Evolutionary conservation across 495 filamentous ascomycete species (phyloP).

Genomic region (Aspergillus sparsus): DNA sequence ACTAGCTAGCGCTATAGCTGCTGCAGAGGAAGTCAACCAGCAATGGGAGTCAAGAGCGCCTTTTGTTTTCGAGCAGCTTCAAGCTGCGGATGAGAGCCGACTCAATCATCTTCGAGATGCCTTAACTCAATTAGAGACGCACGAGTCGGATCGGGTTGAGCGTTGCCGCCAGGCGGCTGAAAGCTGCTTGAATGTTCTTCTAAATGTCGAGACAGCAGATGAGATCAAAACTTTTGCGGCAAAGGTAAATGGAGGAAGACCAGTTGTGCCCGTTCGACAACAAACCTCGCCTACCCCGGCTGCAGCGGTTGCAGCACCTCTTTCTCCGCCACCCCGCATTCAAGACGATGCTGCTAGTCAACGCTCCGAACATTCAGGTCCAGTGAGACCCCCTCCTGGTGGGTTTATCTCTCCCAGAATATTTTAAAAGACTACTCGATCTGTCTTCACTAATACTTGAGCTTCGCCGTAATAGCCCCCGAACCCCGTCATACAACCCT

Average conservation of each 20-base stretch:
- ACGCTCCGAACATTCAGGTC: constrained; percentile 52
- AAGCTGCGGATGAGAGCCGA: constrained; percentile 85
- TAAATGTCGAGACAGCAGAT: constrained; percentile 83
- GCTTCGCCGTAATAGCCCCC: constrained; percentile 23
- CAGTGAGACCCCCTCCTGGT: constrained; percentile 51
- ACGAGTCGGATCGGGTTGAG: constrained; percentile 87
- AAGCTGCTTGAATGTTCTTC: constrained; percentile 75
- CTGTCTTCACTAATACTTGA: too few relatives aligned
- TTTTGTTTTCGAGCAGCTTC: constrained; percentile 92
- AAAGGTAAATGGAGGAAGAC: constrained; percentile 43
- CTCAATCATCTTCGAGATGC: constrained; percentile 91
- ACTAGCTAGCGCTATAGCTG: constrained; percentile 71
- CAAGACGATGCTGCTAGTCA: constrained; percentile 63
- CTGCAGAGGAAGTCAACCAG: constrained; percentile 72
- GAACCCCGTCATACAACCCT: constrained; percentile 48
- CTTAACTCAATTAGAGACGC: constrained; percentile 88
- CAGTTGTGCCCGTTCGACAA: constrained; percentile 23
- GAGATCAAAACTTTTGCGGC: constrained; percentile 87
- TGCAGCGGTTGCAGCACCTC: constrained; percentile 31
- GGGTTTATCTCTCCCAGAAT: constrained; percentile 14
- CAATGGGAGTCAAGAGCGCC: constrained; percentile 97
- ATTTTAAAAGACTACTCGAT: too few relatives aligned
- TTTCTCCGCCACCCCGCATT: constrained; percentile 45
- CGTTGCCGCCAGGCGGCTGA: constrained; percentile 74
- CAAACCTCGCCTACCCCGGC: constrained; percentile 19